Percentiles rank a stretch among this genome's conserved stretches.
Conservation (phyloP, 2,329 filamentous ascomycete species). For the Allantophomopsis cytisporea region DNA sequence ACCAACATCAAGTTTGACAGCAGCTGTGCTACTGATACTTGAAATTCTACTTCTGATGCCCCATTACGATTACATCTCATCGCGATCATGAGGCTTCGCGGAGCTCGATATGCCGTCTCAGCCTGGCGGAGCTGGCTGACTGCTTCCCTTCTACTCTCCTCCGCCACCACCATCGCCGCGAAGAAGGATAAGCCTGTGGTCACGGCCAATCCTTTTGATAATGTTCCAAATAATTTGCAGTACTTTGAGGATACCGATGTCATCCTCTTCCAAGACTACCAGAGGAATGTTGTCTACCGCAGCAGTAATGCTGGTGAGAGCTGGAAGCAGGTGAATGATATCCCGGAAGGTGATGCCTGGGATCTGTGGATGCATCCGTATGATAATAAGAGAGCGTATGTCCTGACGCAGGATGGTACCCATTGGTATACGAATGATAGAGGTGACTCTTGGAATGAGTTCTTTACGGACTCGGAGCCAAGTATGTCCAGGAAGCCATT, state of each 20-base stretch:
- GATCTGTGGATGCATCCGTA: constrained; percentile 65
- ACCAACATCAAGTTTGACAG: no score
- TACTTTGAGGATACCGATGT: constrained; percentile 89
- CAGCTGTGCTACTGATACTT: no score
- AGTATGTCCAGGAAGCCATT: constrained; percentile 43
- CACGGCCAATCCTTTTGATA: constrained; percentile 48
- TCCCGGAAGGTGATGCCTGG: constrained; percentile 48
- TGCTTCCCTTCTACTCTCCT: constrained; percentile 12
- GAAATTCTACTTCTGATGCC: no score
- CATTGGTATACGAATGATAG: constrained; percentile 80
- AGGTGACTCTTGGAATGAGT: constrained; percentile 69
- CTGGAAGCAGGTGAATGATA: constrained; percentile 55
- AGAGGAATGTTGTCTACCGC: constrained; percentile 54
- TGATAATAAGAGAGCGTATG: constrained; percentile 67
- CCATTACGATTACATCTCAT: constrained; percentile 1
- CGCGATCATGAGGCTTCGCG: constrained; percentile 19
- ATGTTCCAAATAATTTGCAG: constrained; percentile 55
- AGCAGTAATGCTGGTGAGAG: constrained; percentile 68
- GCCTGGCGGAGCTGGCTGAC: constrained; percentile 17
- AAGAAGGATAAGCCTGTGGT: constrained; percentile 43
- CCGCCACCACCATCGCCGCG: constrained; percentile 5
- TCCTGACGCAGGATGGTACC: constrained; percentile 51
- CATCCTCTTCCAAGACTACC: constrained; percentile 58
- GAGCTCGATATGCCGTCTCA: constrained; percentile 4
- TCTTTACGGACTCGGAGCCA: constrained; percentile 46